These are phyloP conservation scores for Lasiosphaeria miniovina DNA, from an alignment of 495 filamentous ascomycete species.

Conservation along the genomic window DNA sequence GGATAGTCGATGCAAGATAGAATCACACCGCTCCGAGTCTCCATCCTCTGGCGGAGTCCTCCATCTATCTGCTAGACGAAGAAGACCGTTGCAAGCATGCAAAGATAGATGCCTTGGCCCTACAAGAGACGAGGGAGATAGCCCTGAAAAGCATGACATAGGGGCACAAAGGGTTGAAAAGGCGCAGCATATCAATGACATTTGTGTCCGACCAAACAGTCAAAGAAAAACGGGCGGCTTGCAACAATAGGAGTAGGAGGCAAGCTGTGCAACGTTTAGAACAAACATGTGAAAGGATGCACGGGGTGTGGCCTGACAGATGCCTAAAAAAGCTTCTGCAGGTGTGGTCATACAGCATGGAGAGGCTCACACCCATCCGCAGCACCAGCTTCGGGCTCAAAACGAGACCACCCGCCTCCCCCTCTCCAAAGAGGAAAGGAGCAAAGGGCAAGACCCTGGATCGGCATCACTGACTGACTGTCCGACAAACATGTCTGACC, in stretches of 20 bases:
- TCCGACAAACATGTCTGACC: background rate
- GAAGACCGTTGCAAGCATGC: slow-evolving; percentile 14
- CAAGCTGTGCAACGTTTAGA: too few species aligned
- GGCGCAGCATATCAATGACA: background rate
- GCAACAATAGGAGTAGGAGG: too few species aligned
- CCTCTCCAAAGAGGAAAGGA: background rate
- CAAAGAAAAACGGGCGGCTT: too few species aligned
- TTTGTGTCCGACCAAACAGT: too few species aligned
- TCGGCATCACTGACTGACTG: background rate
- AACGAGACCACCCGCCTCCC: background rate
- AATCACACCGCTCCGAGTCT: slow-evolving; percentile 6
- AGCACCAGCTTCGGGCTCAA: background rate
- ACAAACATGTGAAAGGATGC: background rate
- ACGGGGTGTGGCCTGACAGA: background rate
- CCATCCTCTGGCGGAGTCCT: slow-evolving; percentile 1
- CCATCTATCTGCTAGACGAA: slow-evolving; percentile 7
- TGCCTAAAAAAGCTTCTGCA: background rate
- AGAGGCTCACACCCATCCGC: background rate
- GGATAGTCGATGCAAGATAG: background rate
- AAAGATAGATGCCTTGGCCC: slow-evolving; percentile 11
- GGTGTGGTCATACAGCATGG: background rate
- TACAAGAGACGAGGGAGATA: slow-evolving; percentile 5
- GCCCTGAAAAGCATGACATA: background rate
- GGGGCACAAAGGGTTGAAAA: background rate
- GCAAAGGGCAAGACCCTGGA: background rate